Evolutionary conservation across 306 rosid species (phyloP), one percentile per base, ranked within the genome.

Genomic region (Prunus padus): DNA sequence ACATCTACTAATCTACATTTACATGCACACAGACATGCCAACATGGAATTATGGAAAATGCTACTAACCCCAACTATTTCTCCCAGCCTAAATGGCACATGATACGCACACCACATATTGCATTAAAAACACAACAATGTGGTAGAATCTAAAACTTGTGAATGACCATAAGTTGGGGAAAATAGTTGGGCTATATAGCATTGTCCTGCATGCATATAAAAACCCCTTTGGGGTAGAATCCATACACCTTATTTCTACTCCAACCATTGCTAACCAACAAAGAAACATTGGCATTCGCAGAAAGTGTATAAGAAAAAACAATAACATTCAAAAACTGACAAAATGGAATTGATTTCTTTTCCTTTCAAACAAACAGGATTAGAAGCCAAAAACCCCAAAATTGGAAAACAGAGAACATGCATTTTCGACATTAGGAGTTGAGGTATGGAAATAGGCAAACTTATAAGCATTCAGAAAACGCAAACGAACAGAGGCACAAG

Each of bases 201-300:
- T 37, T 37, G 9, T 37, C 42, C 42, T 37, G 42, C 42, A 8
- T 37, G 42, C 42, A 37, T 37, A 37, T 37, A 37, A 37, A 33
- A 37, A 37, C 42, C 8, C 42, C 42, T 83, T 93, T 30, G 77
- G 83, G 77, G 81, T 65, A 80, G 80, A 81, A 87, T 89, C 96
- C 96, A 88, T 91, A 30, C 80, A 75, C 85, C 87, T 79, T 73
- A 67, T 64, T 82, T 86, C 87, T 73, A 75, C 79, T 86, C 82
- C 86, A 79, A 82, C 42, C 46, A 80, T 83, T 77, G 78, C 42
- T 37, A 37, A 37, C 42, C n/a, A 69, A 44, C 30, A 49, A 76
- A 72, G 47, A 8, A 63, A 54, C 1, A 37, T 45, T 57, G 40
- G 37, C 47, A 18, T 33, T 10, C 13, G 3, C 37, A 37, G 42